A percentile compares a stretch with the other conserved stretches of the same genome.
These are phyloP conservation scores for Chaetomium globosum DNA, from an alignment of 2,329 filamentous ascomycete species.

Conservation along the genomic window DNA sequence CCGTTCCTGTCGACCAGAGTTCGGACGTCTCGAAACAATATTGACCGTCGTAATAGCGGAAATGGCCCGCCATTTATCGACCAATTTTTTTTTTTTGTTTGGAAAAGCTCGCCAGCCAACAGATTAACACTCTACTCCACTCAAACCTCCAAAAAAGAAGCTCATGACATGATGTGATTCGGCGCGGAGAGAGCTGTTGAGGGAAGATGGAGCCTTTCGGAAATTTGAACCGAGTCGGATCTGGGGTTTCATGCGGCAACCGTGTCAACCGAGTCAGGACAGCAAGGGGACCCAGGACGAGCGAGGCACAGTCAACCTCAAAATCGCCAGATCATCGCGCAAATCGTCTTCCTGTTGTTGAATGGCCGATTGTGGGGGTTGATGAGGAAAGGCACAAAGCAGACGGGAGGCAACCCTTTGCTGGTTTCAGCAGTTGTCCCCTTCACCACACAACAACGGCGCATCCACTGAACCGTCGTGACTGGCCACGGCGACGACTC, in stretches of 20 bases:
- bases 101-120: background rate
- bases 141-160: conserved; percentile 2
- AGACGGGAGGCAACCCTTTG: background rate
- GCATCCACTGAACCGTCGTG: background rate
- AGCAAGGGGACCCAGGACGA: conserved; percentile 1
- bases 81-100: background rate
- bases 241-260: conserved; percentile 1
- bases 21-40: conserved; percentile 1
- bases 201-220: conserved; percentile 23
- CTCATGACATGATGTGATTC: conserved; percentile 7
- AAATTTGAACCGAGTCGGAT: conserved; percentile 25
- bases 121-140: conserved; percentile 17
- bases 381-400: background rate
- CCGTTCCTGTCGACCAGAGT: conserved; percentile 4
- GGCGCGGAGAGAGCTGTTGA: conserved; percentile 15
- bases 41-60: conserved; percentile 11
- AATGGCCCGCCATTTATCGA: conserved; percentile 12
- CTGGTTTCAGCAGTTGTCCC: background rate
- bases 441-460: background rate
- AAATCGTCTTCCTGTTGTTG: background rate
- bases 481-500: conserved; percentile 16
- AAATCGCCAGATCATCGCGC: background rate
- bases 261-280: background rate
- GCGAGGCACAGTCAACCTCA: background rate
- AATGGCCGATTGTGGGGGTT: background rate